A percentile compares a stretch with the other conserved stretches of the same genome.
Evolutionary conservation across 345 rosid genomes (phyloP).

Genomic region (Lepidium sativum): DNA sequence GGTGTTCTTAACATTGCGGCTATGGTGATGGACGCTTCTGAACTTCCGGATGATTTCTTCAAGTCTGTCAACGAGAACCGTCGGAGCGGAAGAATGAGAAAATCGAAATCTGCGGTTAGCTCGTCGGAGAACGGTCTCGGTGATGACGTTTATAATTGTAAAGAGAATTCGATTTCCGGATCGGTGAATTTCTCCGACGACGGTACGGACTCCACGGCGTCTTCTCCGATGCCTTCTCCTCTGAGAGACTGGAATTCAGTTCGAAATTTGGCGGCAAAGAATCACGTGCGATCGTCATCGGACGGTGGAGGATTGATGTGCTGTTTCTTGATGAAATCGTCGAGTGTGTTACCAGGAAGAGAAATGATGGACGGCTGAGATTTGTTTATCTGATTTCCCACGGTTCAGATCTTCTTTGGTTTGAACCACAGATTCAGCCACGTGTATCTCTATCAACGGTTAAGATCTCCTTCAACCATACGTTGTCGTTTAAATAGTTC

Average conservation of each 20-base stretch:
- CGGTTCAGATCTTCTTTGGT: constrained; percentile 4
- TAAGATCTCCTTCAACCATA: neutral
- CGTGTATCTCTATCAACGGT: constrained; percentile 3
- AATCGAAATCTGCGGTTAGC: constrained; percentile 16
- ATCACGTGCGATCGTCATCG: constrained; percentile 39
- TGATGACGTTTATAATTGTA: constrained; percentile 13
- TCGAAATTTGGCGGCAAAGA: constrained; percentile 42
- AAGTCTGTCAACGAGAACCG: constrained; percentile 17
- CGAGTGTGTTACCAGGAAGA: constrained; percentile 15
- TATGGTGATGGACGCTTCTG: constrained; percentile 38
- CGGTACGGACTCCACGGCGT: constrained; percentile 57
- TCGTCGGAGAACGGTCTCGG: constrained; percentile 14
- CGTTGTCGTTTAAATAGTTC: neutral
- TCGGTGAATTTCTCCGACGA: constrained; percentile 49
- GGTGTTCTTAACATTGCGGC: constrained; percentile 72
- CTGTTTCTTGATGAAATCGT: constrained; percentile 42
- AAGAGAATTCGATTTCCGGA: constrained; percentile 21
- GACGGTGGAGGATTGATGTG: constrained; percentile 55
- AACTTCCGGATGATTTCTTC: constrained; percentile 30
- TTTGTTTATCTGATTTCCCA: neutral
- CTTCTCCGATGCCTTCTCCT: constrained; percentile 54
- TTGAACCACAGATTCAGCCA: neutral
- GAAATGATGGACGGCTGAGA: constrained; percentile 22
- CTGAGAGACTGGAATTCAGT: constrained; percentile 57
- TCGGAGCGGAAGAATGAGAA: constrained; percentile 19